Evolutionary conservation across 805 yeast species (phyloP), one percentile per base, ranked within the genome.

Genomic region (Millerozyma miso): DNA sequence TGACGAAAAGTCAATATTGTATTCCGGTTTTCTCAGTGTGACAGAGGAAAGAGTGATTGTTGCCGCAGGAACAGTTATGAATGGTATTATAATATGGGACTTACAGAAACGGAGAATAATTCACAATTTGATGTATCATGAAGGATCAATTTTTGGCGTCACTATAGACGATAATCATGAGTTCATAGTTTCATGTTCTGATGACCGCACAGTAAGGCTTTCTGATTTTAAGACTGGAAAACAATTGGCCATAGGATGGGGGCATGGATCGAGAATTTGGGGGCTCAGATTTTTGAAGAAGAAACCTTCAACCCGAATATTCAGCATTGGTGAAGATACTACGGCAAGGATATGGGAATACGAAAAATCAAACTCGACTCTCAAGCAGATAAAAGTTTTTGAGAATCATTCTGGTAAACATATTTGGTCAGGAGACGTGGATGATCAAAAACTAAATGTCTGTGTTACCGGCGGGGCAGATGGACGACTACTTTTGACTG

Each of bases 211-310:
- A 0, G 80, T 93, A 42, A 83, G 81, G 44, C 58, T 91, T 4
- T 89, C 89, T 83, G 79, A 79, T 52, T 65, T 83, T 47, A 54
- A 54, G 4, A 56, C 76, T 1, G 91, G 95, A 1, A 52, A 63
- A 8, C 62, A 80, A 29, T 51, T 85, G 33, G 85, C 91, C 1
- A 77, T 81, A 19, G 97, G 96, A 0, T 93, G 97, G 97, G 99
- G 98, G 12, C 99, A 93, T 58, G 83, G 85, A 1, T 91, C 98
- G 0, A 77, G 99, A 57, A 90, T 93, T 33, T 93, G 99, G 99
- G 76, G 77, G 35, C 66, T 91, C 36, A 72, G 71, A 39, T 87
- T 88, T 56, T 76, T 68, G 44, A 44, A 47, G 3, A 42, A 46
- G n/a, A 50, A 56, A 50, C 31, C 41, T 13, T 19, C 38, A 3